phyloP scores from a whole-genome alignment of 1,284 basidiomycete species.

The Waitea zeae region DNA sequence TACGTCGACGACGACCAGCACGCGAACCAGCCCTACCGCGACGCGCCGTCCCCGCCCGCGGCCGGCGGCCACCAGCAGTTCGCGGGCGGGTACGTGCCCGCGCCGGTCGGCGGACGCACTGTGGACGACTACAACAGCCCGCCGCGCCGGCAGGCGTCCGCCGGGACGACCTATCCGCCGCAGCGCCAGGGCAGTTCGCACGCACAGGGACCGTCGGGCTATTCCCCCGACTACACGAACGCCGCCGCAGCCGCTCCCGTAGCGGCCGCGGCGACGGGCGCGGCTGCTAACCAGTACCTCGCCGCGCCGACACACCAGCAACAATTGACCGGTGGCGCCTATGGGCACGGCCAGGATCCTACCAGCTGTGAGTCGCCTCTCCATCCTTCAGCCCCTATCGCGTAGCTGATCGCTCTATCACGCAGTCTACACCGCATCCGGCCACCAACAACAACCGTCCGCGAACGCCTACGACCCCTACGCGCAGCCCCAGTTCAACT shows the following conservation, averaged over 20 bases:
- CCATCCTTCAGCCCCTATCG: conserved; percentile 23
- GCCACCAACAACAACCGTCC: conserved; percentile 14
- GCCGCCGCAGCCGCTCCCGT: conserved; percentile 10
- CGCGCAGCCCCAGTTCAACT: too few relatives aligned
- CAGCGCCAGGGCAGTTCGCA: conserved; percentile 6
- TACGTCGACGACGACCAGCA: conserved; percentile 25
- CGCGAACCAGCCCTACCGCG: conserved; percentile 15
- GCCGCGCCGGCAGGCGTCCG: conserved; percentile 11
- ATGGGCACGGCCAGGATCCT: conserved; percentile 35
- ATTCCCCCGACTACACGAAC: conserved; percentile 3
- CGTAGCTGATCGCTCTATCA: conserved; percentile 31
- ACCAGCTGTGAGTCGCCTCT: conserved; percentile 31
- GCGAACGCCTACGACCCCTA: conserved; percentile 21
- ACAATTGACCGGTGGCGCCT: conserved; percentile 20
- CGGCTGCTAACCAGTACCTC: conserved; percentile 10
- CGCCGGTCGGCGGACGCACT: conserved; percentile 41
- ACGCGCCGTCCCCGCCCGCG: too few relatives aligned
- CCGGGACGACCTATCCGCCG: conserved; percentile 25
- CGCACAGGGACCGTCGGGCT: conserved; percentile 4
- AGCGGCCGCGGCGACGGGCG: conserved; percentile 8
- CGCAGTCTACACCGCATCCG: conserved; percentile 22
- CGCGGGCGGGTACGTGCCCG: conserved; percentile 40
- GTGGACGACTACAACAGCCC: conserved; percentile 56
- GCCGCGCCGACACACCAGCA: conserved; percentile 11
- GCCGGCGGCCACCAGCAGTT: conserved; percentile 7